Evolutionary conservation across 75 land plant species (phyloP), one percentile per base, ranked within the genome.

Genomic region (Pinus tabuliformis): DNA sequence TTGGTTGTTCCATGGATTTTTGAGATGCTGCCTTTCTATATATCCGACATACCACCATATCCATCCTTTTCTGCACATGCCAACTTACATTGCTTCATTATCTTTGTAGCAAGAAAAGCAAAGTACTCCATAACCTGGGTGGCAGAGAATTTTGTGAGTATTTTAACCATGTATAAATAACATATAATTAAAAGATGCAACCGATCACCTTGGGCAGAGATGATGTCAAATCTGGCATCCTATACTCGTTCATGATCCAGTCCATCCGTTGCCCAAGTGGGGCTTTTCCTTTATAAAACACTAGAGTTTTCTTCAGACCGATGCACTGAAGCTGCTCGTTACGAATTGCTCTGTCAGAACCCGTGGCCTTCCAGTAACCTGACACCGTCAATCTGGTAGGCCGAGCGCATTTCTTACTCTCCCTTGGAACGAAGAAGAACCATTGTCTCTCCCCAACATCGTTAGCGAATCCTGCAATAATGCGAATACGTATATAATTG

Each of bases 341-440:
- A 56, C 76, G 85, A 9, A 91, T 85, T 24, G 63, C 22, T 15
- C 83, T 75, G 0, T 91, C 92, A 39, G 88, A 84, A 6, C 93
- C 93, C 0, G 93, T 91, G 39, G 93, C 91, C 72, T 91, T 91
- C 93, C 93, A 91, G 70, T 88, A 91, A 0, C 93, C 93, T 1
- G 85, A 74, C 5, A 66, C 57, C 1, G 93, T 91, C 36, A 73
- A 71, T 8, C 93, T 73, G 6, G 59, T 87, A 12, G 89, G 88
- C 45, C 91, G 91, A 2, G 77, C 82, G 7, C 83, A 82, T 62
- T 89, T 86, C 72, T 82, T 85, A 79, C 79, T 84, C 30, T 89
- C 87, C 59, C 70, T 75, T 4, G 88, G 88, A 30, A 79, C 18
- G 81, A 89, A 89, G 86, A 86, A 89, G 70, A 86, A 89, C 86